phyloP scores from a whole-genome alignment of 495 filamentous ascomycete species.

The Neurospora terricola region DNA sequence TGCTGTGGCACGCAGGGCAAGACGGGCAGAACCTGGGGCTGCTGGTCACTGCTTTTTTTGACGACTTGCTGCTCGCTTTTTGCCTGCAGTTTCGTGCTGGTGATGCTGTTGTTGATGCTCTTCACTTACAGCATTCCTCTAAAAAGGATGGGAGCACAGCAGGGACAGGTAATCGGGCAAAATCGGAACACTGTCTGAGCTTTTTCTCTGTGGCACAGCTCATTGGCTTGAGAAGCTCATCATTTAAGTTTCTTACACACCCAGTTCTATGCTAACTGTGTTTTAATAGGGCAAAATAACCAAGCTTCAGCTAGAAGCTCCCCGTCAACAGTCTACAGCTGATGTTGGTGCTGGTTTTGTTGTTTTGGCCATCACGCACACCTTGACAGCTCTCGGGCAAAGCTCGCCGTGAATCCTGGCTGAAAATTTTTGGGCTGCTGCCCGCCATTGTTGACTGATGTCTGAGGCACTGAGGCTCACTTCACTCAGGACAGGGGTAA shows the following conservation, averaged over 20 bases:
- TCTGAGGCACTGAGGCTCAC: constrained; percentile 26
- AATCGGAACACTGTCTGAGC: neutral
- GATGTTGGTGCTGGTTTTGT: neutral
- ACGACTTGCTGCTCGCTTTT: neutral
- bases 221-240: neutral
- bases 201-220: neutral
- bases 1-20: constrained; percentile 13
- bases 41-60: neutral
- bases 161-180: neutral
- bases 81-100: neutral
- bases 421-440: constrained; percentile 22
- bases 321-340: neutral
- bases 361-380: neutral
- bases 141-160: neutral
- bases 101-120: neutral
- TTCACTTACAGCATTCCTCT: neutral
- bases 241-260: neutral
- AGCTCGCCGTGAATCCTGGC: neutral
- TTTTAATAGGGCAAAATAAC: neutral
- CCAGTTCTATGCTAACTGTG: neutral
- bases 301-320: neutral
- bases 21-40: neutral
- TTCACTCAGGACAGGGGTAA: neutral
- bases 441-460: constrained; percentile 8
- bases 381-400: neutral